Conservation (phyloP, 352 stramenopile genomes). For the Hyaloperonospora brassicae region DNA sequence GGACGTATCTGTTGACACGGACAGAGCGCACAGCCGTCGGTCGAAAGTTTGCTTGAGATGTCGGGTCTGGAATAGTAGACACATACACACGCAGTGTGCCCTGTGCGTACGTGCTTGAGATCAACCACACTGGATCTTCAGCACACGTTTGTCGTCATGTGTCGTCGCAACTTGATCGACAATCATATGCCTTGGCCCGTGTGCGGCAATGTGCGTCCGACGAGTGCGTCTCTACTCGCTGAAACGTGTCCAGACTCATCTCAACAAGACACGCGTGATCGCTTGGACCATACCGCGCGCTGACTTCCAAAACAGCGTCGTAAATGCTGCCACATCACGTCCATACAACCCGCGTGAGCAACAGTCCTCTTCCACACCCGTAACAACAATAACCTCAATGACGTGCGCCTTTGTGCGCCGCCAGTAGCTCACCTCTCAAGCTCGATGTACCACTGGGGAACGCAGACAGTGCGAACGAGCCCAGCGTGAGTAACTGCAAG, state of each 20-base stretch:
- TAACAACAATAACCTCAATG: too few relatives aligned
- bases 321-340: conserved; percentile 33
- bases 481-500: conserved; percentile 51
- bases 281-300: conserved; percentile 54
- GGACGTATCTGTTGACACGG: too few relatives aligned
- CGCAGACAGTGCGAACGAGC: conserved; percentile 45
- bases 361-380: not conserved
- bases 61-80: too few relatives aligned
- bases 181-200: too few relatives aligned
- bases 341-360: not conserved
- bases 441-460: conserved; percentile 56
- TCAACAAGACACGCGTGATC: conserved; percentile 39
- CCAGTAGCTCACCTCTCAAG: conserved; percentile 39
- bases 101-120: too few relatives aligned
- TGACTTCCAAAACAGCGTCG: conserved; percentile 57
- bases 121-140: too few relatives aligned
- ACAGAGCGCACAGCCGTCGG: too few relatives aligned
- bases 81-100: too few relatives aligned
- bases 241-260: not conserved
- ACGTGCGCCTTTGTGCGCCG: too few relatives aligned
- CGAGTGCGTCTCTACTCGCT: not conserved
- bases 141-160: too few relatives aligned
- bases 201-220: not conserved
- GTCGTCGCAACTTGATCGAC: too few relatives aligned
- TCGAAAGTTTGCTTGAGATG: too few relatives aligned